Evolutionary conservation across 1,284 basidiomycete species (phyloP), one percentile per base, ranked within the genome.

Genomic region (Sparassis latifolia): DNA sequence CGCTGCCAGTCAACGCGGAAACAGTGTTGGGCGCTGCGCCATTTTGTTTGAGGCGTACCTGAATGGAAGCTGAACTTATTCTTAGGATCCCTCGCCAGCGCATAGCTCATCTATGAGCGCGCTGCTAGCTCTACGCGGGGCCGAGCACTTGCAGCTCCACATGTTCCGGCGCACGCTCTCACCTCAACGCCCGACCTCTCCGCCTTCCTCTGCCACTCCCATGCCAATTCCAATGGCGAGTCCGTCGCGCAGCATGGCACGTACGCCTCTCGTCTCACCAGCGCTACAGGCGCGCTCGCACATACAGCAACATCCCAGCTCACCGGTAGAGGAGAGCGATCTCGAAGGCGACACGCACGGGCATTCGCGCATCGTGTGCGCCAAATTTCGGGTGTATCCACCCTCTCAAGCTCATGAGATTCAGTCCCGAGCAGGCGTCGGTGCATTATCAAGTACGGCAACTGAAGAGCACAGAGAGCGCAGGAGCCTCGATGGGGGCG

Each of bases 61-160:
- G 20, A 20, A 20, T 20, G 20, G 20, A 20, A 20, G 20, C 20
- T 20, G 20, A 20, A 20, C 20, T 20, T 20, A 20, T 20, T 20
- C 31, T 1, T 51, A 82, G 80, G 71, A 78, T 35, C 50, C 60
- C 3, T 60, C 62, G n/a, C 74, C 78, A 0, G 64, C 70, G 1
- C 72, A 78, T 46, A 59, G 63, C 4, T 68, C 78, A 35, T 66
- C 74, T 1, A 61, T 82, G 10, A 58, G 62, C 2, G 59, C 71
- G 3, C 66, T 82, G 29, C 62, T 66, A 3, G 69, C 72, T 0
- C 61, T 84, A 5, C 69, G 69, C 10, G 76, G 76, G 3, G 66
- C 70, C 0, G 77, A 79, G 27, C 69, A 78, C 29, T 69, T 83
- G 20, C 50, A 53, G 40, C 40, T 48, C n/a, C 52, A 48, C 44